Percentiles rank a stretch among this genome's conserved stretches.
Evolutionary conservation across 164 flowering plant species (phyloP).

Genomic region (Berberis vulgaris): DNA sequence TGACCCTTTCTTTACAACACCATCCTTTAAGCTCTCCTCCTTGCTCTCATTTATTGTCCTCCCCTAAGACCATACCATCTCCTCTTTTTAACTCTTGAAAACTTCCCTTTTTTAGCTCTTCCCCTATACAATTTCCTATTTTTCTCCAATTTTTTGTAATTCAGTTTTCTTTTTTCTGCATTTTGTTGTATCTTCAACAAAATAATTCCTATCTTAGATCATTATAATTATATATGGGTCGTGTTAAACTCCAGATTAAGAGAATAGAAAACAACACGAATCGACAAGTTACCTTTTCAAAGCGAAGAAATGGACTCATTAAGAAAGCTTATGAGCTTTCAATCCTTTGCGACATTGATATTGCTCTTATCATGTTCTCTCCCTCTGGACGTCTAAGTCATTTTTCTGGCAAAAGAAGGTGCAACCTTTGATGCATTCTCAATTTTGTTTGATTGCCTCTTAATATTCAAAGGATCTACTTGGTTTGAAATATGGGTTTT

Average conservation of each 20-base stretch:
- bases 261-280: constrained; percentile 67
- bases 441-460: neutral
- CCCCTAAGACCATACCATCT: neutral
- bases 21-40: neutral
- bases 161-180: neutral
- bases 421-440: neutral
- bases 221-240: constrained; percentile 33
- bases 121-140: neutral
- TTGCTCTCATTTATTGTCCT: neutral
- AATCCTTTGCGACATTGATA: constrained; percentile 62
- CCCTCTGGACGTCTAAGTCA: constrained; percentile 58
- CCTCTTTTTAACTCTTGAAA: neutral
- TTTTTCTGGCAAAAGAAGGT: constrained; percentile 50
- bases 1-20: neutral
- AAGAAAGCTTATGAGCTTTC: constrained; percentile 75
- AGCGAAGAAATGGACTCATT: constrained; percentile 72
- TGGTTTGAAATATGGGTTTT: neutral
- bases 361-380: constrained; percentile 70
- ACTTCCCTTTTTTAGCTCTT: neutral
- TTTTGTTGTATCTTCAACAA: neutral
- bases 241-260: constrained; percentile 62
- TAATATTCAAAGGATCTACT: neutral
- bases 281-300: constrained; percentile 73
- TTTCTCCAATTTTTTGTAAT: neutral
- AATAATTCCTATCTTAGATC: neutral